These are phyloP conservation scores for Cytospora schulzeri DNA, from an alignment of 2,329 filamentous ascomycete species.

Conservation along the genomic window DNA sequence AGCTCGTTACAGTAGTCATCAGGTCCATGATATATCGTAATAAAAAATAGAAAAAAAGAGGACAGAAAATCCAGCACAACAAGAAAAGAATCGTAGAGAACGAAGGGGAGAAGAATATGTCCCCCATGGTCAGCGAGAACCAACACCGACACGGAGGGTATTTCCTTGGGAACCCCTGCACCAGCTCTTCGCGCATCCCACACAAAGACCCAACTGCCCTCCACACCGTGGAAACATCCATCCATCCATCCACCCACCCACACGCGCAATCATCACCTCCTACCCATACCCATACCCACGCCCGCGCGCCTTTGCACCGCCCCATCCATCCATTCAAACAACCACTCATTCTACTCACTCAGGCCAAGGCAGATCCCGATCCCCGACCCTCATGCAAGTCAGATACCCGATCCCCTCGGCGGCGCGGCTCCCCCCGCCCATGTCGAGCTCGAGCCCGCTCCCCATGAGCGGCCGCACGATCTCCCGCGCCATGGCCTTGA, in stretches of 20 bases:
- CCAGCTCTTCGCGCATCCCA: constrained; percentile 1
- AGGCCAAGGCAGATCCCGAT: constrained; percentile 54
- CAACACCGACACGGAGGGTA: not conserved
- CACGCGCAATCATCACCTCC: constrained; percentile 12
- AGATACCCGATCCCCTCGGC: constrained; percentile 51
- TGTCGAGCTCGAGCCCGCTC: constrained; percentile 80
- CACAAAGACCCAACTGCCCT: constrained; percentile 1
- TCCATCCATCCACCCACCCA: not conserved
- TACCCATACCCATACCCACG: not conserved
- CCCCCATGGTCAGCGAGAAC: constrained; percentile 13
- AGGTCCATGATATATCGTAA: constrained; percentile 30
- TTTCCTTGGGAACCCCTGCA: not conserved
- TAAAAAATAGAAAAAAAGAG: constrained; percentile 7
- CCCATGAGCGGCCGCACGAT: constrained; percentile 83
- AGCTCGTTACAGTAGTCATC: constrained; percentile 25
- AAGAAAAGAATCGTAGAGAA: constrained; percentile 11
- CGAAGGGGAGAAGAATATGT: constrained; percentile 5
- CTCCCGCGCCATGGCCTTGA: constrained; percentile 82
- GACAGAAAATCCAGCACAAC: constrained; percentile 10
- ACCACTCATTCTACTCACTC: constrained; percentile 1
- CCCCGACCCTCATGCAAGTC: constrained; percentile 52
- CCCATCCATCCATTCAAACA: constrained; percentile 28
- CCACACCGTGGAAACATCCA: not conserved
- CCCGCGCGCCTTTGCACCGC: not conserved
- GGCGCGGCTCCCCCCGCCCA: constrained; percentile 50